A percentile compares a stretch with the other conserved stretches of the same genome.
Conservation (phyloP, 345 rosid genomes). For the Zanthoxylum bungeanum region DNA sequence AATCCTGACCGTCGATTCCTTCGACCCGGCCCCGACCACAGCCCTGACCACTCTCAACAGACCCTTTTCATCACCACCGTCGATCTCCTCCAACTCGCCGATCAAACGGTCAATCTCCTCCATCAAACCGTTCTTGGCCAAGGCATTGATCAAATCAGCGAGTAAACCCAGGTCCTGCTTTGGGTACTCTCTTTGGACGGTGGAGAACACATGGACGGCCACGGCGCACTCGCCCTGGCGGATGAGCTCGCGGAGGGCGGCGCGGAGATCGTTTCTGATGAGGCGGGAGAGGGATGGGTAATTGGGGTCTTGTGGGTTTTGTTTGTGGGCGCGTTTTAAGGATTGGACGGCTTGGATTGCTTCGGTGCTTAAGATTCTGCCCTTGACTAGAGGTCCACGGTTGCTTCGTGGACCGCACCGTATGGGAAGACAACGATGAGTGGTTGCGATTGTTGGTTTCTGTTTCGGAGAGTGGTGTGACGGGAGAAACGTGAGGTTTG, state of each 20-base stretch:
- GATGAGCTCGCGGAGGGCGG: slow-evolving; percentile 75
- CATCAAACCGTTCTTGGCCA: slow-evolving; percentile 44
- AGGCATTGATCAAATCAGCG: slow-evolving; percentile 57
- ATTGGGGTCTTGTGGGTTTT: slow-evolving; percentile 23
- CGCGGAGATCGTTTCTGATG: slow-evolving; percentile 58
- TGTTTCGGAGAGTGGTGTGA: slow-evolving; percentile 13
- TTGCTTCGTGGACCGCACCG: slow-evolving; percentile 72
- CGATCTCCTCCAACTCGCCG: slow-evolving; percentile 43
- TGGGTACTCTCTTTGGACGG: slow-evolving; percentile 58
- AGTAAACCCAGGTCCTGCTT: slow-evolving; percentile 46
- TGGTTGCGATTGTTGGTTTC: slow-evolving; percentile 6
- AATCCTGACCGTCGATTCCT: slow-evolving; percentile 68
- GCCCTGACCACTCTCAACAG: slow-evolving; percentile 52
- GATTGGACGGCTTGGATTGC: slow-evolving; percentile 91
- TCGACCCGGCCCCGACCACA: slow-evolving; percentile 57
- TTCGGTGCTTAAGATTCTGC: slow-evolving; percentile 75
- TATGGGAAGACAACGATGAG: slow-evolving; percentile 16
- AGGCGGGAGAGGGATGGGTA: slow-evolving; percentile 75
- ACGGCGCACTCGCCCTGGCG: slow-evolving; percentile 69
- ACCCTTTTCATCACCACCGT: slow-evolving; percentile 45
- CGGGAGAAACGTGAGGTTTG: slow-evolving; percentile 20
- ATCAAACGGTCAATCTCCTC: slow-evolving; percentile 60
- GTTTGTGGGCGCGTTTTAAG: slow-evolving; percentile 58
- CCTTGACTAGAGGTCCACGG: slow-evolving; percentile 87
- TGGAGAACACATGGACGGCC: slow-evolving; percentile 71